Percentiles rank a stretch among this genome's conserved stretches.
Conservation (phyloP, 1,139 yeast genomes). For the Yamadazyma sp. region DNA sequence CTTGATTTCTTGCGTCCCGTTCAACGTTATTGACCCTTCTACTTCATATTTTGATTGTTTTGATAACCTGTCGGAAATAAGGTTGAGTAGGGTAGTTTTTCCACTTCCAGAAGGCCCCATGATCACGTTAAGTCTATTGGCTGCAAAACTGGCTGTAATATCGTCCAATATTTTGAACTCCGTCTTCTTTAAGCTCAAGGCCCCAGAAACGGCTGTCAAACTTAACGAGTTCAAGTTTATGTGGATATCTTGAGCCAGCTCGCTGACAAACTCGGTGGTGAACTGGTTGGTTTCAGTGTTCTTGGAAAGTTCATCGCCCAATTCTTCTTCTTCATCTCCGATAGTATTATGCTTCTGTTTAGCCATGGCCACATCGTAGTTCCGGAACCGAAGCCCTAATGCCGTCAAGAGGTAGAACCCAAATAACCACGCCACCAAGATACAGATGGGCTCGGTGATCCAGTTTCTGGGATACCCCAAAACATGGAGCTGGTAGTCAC, state of each 20-base stretch:
- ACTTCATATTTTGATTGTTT: conserved; percentile 23
- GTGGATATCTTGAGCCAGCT: conserved; percentile 16
- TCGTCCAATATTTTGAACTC: conserved; percentile 34
- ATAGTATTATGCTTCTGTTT: conserved; percentile 36
- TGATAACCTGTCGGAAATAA: conserved; percentile 62
- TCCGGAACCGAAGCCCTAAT: conserved; percentile 42
- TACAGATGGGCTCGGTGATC: conserved; percentile 66
- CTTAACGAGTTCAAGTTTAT: conserved; percentile 19
- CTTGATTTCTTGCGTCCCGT: conserved; percentile 31
- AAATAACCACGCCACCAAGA: conserved; percentile 58
- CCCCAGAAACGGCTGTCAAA: conserved; percentile 9
- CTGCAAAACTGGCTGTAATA: conserved; percentile 57
- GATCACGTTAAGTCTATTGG: conserved; percentile 71
- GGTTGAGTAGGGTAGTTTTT: conserved; percentile 70
- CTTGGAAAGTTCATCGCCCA: too few relatives aligned
- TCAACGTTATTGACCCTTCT: conserved; percentile 24
- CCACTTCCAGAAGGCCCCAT: conserved; percentile 94
- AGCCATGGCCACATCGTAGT: conserved; percentile 56
- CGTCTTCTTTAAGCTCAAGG: conserved; percentile 6
- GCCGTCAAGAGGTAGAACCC: conserved; percentile 55
- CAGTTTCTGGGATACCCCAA: conserved; percentile 66
- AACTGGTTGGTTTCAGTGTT: not conserved
- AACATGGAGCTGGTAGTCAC: conserved; percentile 51
- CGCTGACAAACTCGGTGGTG: conserved; percentile 16
- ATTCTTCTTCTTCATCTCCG: conserved; percentile 30